These are phyloP conservation scores for Hypholoma fasciculare DNA, from an alignment of 768 basidiomycete species.

Conservation along the genomic window DNA sequence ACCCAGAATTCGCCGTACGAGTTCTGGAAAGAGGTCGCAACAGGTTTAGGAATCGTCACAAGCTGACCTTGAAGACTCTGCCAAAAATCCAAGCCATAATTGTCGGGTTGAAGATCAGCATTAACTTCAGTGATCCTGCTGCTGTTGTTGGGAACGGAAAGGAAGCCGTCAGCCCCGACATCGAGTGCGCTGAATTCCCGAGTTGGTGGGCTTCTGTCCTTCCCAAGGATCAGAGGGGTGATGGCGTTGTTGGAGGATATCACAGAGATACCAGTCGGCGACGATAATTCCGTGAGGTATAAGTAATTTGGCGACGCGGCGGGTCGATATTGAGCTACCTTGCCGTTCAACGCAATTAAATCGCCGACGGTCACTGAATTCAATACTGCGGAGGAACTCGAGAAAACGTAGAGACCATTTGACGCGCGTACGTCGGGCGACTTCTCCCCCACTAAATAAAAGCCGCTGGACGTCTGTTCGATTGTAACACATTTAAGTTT, in stretches of 20 bases:
- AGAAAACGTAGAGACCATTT: conserved; percentile 51
- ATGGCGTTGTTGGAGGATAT: conserved; percentile 47
- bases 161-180: conserved; percentile 50
- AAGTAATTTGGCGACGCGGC: conserved; percentile 43
- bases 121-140: conserved; percentile 46
- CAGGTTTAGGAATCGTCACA: conserved; percentile 50
- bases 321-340: conserved; percentile 53
- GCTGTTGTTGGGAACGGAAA: conserved; percentile 55
- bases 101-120: conserved; percentile 46
- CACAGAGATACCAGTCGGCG: conserved; percentile 42
- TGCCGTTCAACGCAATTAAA: conserved; percentile 41
- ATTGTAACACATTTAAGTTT: too few relatives aligned
- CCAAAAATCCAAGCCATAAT: conserved; percentile 66
- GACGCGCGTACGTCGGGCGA: conserved; percentile 47
- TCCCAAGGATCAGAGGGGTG: conserved; percentile 50
- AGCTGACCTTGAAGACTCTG: conserved; percentile 60
- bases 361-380: conserved; percentile 47
- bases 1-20: conserved; percentile 60
- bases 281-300: conserved; percentile 47
- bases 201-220: conserved; percentile 53
- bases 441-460: conserved; percentile 47
- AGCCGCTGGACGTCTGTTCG: conserved; percentile 42
- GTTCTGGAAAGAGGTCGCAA: conserved; percentile 50
- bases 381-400: conserved; percentile 36
- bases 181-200: conserved; percentile 50